Evolutionary conservation across 371 early-diverging fungal genomes (phyloP).

Genomic region (Actinomortierella wolfii): DNA sequence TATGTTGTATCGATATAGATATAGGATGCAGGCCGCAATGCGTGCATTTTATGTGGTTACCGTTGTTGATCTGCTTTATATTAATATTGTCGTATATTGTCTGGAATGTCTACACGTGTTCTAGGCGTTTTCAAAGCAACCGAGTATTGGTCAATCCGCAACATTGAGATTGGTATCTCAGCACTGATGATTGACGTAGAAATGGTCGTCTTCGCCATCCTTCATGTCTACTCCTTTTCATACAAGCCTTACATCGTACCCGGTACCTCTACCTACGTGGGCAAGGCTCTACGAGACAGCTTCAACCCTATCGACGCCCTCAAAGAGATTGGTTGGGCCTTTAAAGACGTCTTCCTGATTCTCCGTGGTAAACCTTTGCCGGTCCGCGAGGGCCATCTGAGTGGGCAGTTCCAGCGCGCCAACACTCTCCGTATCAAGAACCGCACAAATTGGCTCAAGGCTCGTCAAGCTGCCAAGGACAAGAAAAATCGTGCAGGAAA

Average conservation of each 20-base stretch:
- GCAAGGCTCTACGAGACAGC: slow-evolving; percentile 34
- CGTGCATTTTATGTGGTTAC: no score
- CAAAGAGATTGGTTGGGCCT: slow-evolving; percentile 34
- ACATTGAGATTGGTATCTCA: slow-evolving; percentile 59
- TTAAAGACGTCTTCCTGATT: slow-evolving; percentile 18
- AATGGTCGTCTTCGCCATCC: slow-evolving; percentile 67
- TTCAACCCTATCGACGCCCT: slow-evolving; percentile 41
- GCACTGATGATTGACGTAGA: slow-evolving; percentile 65
- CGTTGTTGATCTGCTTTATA: no score
- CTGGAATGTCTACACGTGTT: no score
- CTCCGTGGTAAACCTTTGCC: slow-evolving; percentile 18
- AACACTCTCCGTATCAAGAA: slow-evolving; percentile 22
- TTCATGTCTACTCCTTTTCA: slow-evolving; percentile 64
- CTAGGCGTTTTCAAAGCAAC: slow-evolving; percentile 41
- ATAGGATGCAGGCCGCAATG: no score
- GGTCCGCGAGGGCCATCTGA: slow-evolving; percentile 25
- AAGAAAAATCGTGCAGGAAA: no score
- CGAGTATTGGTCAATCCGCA: slow-evolving; percentile 45
- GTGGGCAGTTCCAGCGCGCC: slow-evolving; percentile 31
- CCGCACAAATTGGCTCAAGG: not conserved
- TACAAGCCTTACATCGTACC: slow-evolving; percentile 39
- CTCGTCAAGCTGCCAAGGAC: no score
- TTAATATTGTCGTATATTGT: not conserved
- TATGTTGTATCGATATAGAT: no score
- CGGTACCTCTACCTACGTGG: slow-evolving; percentile 7